phyloP scores from a whole-genome alignment of 2,329 filamentous ascomycete genomes.

The Penicillium sclerotigenum region DNA sequence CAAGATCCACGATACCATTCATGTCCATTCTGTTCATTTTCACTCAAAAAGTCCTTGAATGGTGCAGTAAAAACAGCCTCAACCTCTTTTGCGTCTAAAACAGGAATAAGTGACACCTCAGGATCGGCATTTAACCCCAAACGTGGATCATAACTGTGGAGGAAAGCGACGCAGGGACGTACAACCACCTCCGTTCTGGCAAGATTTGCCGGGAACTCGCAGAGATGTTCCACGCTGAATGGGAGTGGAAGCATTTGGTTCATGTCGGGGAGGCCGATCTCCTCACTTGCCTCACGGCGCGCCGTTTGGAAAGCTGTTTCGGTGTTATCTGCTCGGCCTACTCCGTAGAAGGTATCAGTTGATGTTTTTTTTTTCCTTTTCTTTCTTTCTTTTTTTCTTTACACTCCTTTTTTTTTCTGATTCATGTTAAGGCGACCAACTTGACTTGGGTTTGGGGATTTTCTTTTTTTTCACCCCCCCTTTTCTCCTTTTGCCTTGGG shows the following conservation, averaged over 20 bases:
- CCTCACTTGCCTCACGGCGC: conserved; percentile 84
- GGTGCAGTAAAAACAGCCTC: conserved; percentile 90
- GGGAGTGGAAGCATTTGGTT: conserved; percentile 69
- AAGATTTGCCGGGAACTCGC: conserved; percentile 73
- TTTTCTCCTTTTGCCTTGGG: not conserved
- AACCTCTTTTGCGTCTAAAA: conserved; percentile 83
- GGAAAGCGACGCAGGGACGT: conserved; percentile 71
- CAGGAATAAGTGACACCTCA: conserved; percentile 71
- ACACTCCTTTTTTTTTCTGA: not conserved
- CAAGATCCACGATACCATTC: conserved; percentile 84
- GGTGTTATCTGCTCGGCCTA: conserved; percentile 54
- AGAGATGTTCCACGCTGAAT: conserved; percentile 83
- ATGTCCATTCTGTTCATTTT: conserved; percentile 32
- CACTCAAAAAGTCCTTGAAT: conserved; percentile 73
- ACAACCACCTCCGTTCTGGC: conserved; percentile 72
- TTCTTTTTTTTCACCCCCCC: not conserved
- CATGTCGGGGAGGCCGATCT: conserved; percentile 77
- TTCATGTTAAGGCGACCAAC: not conserved
- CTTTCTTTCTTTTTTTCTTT: conserved; percentile 8
- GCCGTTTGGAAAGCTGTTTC: conserved; percentile 73
- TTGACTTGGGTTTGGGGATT: not conserved
- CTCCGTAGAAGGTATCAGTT: not conserved
- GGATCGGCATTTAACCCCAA: conserved; percentile 50
- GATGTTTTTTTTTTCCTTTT: not conserved
- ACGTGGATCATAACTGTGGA: conserved; percentile 59